Evolutionary conservation across 345 rosid genomes (phyloP), one percentile per base, ranked within the genome.

Genomic region (Hibiscus tridactylites): DNA sequence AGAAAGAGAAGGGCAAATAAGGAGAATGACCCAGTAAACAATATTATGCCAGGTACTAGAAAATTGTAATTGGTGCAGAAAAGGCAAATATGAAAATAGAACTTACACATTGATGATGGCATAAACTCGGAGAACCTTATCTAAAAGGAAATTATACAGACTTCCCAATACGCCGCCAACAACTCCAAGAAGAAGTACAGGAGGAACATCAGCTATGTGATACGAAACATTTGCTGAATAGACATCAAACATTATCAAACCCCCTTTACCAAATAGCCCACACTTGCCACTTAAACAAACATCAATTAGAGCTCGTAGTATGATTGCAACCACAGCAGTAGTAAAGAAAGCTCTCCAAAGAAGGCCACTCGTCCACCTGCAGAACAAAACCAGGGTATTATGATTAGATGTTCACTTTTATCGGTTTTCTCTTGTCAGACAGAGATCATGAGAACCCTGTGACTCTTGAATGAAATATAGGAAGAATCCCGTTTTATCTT

Each of bases 301-400:
- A 66, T 94, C 98, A 69, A 94, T 94, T 24, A 94, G 79, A 71
- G 95, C 95, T 68, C 96, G 86, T 44, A 94, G 92, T 19, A 94
- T 80, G 61, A 94, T 81, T 54, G 96, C 98, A 76, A 94, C 97
- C 64, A 89, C 77, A 64, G 97, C 96, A 10, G 99, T 87, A 11
- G 97, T 83, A 77, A 91, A 94, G 86, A 94, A 94, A 70, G 87
- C 84, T 82, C 97, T 88, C 97, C 97, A 94, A 13, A 94, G 75
- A 65, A 92, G 95, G 28, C 91, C 87, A 81, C 95, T 90, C 82
- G 90, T 84, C 98, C 98, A 92, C 96, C 93, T 90, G 80, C 72
- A 82, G 66, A 35, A 70, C 24, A 44, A 71, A 52, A 11, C 47
- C 17, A 63, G 21, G 57, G 5, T 29, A 47, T 46, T 16, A 31